Base-by-base conservation (phyloP, 257 asterid species). In the Solanum boliviense region DNA sequence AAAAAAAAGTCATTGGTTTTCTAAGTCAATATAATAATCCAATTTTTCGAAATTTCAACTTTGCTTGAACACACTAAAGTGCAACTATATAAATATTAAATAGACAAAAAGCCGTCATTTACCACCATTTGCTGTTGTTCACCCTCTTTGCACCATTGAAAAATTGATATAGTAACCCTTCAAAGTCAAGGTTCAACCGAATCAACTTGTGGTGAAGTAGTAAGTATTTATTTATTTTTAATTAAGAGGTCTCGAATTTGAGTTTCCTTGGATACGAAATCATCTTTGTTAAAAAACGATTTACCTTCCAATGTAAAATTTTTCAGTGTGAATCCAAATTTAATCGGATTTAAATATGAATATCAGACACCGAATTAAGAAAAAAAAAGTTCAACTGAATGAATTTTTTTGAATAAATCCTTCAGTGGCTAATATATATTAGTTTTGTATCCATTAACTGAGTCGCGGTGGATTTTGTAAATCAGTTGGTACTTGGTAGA, bases 221-320 rank as follows among this genome's bases (percentile, higher is more conserved):
- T 52, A 52, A 52, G 9, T 52, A 52, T 52, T 52, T 2, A 0
- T 16, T 52, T 0, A 52, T 52, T 52, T 52, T 52, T 52, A 18
- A 52, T 52, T 52, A 18, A 52, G 10, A 6, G 10, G 9, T 52
- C 1, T 52, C 0, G 23, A 6, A 52, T 52, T 52, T 52, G 1
- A 46, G 3, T 0, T 52, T 52, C 0, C 3, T 16, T 52, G 0
- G 0, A 6, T 52, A 52, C 0, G 0, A 2, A 1, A 1, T 52
- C 23, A 52, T 52, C 2, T 52, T 52, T 52, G n/a, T 52, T 2
- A 52, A 1, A 6, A 0, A 52, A 1, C 0, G 9, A 52, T 52
- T 52, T 52, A 52, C 10, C 56, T 2, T 0, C 0, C 0, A 52
- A 6, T 52, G 4, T 18, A 8, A 0, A 52, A 18, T 2, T 52